A percentile compares a stretch with the other conserved stretches of the same genome.
Evolutionary conservation across 1,139 yeast genomes (phyloP).

Genomic region (Suhomyces taliae): DNA sequence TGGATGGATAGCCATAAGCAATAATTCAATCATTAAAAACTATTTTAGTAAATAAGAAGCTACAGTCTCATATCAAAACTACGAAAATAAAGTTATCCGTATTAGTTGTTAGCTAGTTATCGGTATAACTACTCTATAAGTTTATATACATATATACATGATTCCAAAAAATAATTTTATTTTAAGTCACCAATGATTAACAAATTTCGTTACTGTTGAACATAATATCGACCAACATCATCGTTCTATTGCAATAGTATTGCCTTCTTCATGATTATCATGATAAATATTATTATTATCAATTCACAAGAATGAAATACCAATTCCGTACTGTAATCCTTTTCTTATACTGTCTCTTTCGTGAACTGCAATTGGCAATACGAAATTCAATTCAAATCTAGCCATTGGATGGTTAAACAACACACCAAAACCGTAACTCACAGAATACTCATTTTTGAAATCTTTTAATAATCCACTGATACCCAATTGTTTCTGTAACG

Average conservation of each 20-base stretch:
- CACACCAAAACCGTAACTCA: slow-evolving; percentile 73
- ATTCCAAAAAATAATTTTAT: neutral
- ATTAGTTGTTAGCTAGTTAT: too few relatives aligned
- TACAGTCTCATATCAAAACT: too few relatives aligned
- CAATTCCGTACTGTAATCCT: slow-evolving; percentile 93
- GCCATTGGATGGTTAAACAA: slow-evolving; percentile 87
- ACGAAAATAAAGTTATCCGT: too few relatives aligned
- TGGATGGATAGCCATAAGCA: slow-evolving; percentile 47
- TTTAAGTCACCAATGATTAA: neutral
- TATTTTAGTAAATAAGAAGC: too few relatives aligned
- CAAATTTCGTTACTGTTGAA: neutral
- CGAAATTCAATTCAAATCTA: slow-evolving; percentile 84
- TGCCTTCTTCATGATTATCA: neutral
- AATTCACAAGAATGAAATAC: slow-evolving; percentile 70
- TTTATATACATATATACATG: neutral
- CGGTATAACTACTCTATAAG: too few relatives aligned
- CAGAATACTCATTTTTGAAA: slow-evolving; percentile 40
- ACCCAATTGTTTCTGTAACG: slow-evolving; percentile 18
- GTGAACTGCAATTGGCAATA: slow-evolving; percentile 70
- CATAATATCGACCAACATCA: too few relatives aligned
- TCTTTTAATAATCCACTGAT: slow-evolving; percentile 13
- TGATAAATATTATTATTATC: neutral
- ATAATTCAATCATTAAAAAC: neutral
- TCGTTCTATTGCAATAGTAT: too few relatives aligned
- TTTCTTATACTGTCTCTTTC: slow-evolving; percentile 69